Evolutionary conservation across 2,329 filamentous ascomycete species (phyloP), one percentile per base, ranked within the genome.

Genomic region (Alternaria sp.): DNA sequence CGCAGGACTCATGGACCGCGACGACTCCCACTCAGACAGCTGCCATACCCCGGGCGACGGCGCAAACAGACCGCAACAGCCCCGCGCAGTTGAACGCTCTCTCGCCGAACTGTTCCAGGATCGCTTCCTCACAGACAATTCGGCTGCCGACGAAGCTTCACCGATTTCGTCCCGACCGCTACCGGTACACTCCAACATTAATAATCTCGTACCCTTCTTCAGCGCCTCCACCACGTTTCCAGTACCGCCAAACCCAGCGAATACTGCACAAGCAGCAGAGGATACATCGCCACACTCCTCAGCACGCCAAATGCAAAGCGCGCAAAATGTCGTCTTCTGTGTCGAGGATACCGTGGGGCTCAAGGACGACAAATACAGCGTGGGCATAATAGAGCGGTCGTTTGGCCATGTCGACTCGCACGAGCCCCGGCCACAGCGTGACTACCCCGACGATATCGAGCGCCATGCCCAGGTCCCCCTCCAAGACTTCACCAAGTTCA

Each of bases 321-420:
- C 60, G 54, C 51, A 62, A 60, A 37, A 68, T 55, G 67, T 67
- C 65, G 68, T 69, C 56, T 75, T 78, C 60, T 78, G 74, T 65
- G 66, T 72, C 64, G 78, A 80, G 63, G 80, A 82, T 66, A 78
- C 78, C 42, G 76, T 79, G 57, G 73, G 72, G 51, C 73, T 80
- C 46, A 77, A 73, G 45, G 62, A 67, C 58, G 75, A 81, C 70
- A 69, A 65, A 36, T 69, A 70, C 62, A 72, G 76, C 56, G 70
- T 83, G 29, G 83, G 80, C 42, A 76, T 80, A 17, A 76, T 84
- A 8, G 81, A 82, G 61, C 68, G 75, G 31, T 77, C 70, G 33
- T 77, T 77, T 62, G 72, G 71, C 46, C 78, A 82, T 56, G 74
- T 82, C 61, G 80, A 82, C 62, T 79, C 77, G 9, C 80, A 83